These are phyloP conservation scores for Melaleuca quinquenervia DNA, from an alignment of 345 rosid species.

Conservation along the genomic window DNA sequence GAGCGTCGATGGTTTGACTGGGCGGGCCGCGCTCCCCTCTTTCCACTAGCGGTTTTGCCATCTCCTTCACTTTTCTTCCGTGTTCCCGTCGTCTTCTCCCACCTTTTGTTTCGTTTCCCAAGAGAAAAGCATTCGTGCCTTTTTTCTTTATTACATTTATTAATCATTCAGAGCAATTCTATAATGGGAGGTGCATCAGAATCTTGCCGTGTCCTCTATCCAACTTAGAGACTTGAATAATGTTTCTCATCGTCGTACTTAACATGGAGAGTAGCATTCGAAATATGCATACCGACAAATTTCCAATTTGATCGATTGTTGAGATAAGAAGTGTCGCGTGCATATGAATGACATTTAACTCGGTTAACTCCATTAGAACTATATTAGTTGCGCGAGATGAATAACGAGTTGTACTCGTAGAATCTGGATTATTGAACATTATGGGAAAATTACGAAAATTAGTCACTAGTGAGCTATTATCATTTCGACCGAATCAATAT, in stretches of 20 bases:
- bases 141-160: background rate
- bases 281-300: background rate
- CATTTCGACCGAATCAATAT: background rate
- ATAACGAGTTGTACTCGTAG: accelerated
- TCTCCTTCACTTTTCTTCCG: background rate
- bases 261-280: background rate
- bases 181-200: background rate
- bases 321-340: background rate
- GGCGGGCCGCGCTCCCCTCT: background rate
- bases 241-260: background rate
- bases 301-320: background rate
- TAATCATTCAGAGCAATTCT: background rate
- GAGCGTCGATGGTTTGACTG: background rate
- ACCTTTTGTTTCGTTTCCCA: background rate
- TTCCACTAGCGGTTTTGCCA: background rate
- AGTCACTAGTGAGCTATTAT: background rate
- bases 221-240: background rate
- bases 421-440: background rate
- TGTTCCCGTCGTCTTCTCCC: background rate
- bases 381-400: background rate
- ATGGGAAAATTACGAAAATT: background rate
- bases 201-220: background rate
- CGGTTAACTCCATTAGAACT: accelerated
- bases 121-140: background rate
- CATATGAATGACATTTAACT: background rate